phyloP scores from a whole-genome alignment of 805 yeast genomes.

The Jamesozyma gamospora region DNA sequence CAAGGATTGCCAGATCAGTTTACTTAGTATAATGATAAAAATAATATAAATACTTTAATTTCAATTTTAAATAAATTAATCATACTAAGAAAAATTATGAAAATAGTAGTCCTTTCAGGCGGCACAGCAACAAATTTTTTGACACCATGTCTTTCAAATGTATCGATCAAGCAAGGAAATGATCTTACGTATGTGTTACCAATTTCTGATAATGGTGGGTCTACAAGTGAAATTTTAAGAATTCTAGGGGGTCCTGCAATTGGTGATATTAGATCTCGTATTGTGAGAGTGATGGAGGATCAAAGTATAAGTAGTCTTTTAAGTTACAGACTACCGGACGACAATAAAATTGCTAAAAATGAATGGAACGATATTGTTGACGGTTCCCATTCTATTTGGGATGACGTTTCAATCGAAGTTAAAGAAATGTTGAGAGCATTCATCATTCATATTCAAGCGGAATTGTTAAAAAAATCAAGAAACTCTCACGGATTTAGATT shows the following conservation, averaged over 20 bases:
- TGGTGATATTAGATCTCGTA: slow-evolving; percentile 80
- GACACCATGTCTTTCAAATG: slow-evolving; percentile 44
- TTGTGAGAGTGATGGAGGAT: slow-evolving; percentile 61
- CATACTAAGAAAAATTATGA: slow-evolving; percentile 13
- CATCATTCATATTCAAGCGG: slow-evolving; percentile 68
- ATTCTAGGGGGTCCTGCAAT: slow-evolving; percentile 92
- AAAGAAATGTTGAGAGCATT: slow-evolving; percentile 71
- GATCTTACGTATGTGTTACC: slow-evolving; percentile 55
- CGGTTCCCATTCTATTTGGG: slow-evolving; percentile 68
- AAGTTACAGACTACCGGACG: slow-evolving; percentile 24
- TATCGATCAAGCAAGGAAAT: slow-evolving; percentile 27
- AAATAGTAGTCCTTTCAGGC: slow-evolving; percentile 49
- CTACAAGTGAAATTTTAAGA: slow-evolving; percentile 78
- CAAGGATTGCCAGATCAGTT: too few species aligned
- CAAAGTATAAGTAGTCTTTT: slow-evolving; percentile 31
- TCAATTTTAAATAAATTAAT: too few species aligned
- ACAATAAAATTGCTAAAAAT: slow-evolving; percentile 38
- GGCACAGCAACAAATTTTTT: slow-evolving; percentile 84
- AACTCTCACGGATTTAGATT: slow-evolving; percentile 41
- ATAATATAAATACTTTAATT: too few species aligned
- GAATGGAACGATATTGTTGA: slow-evolving; percentile 78
- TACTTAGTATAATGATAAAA: too few species aligned
- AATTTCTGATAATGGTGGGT: slow-evolving; percentile 88
- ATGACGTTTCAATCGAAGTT: slow-evolving; percentile 31
- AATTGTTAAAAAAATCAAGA: slow-evolving; percentile 55